These are phyloP conservation scores for Cercospora beticola DNA, from an alignment of 2,329 filamentous ascomycete species.

Conservation along the genomic window DNA sequence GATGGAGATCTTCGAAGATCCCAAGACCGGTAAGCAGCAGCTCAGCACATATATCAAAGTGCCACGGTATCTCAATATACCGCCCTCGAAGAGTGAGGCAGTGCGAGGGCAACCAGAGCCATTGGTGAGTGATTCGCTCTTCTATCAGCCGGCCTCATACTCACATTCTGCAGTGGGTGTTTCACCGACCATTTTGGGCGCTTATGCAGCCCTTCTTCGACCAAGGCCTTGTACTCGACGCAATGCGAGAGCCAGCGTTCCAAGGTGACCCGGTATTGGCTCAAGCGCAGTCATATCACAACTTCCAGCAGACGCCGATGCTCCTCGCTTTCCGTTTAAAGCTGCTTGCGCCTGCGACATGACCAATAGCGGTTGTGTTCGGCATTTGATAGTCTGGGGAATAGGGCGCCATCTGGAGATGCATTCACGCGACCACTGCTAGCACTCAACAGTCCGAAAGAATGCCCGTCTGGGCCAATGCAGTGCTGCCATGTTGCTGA, in stretches of 20 bases:
- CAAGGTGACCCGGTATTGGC: slow-evolving; percentile 36
- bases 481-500: neutral
- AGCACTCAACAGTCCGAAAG: neutral
- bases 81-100: slow-evolving; percentile 43
- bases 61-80: slow-evolving; percentile 46
- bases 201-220: slow-evolving; percentile 48
- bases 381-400: neutral
- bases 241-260: slow-evolving; percentile 51
- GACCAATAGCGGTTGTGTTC: neutral
- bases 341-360: neutral
- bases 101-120: slow-evolving; percentile 32
- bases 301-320: slow-evolving; percentile 41
- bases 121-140: slow-evolving; percentile 31
- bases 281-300: slow-evolving; percentile 40
- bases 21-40: slow-evolving; percentile 40
- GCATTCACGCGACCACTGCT: neutral
- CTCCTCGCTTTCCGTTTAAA: slow-evolving; percentile 38
- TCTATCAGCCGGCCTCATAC: slow-evolving; percentile 28
- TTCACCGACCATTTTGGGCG: slow-evolving; percentile 50
- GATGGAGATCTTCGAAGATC: slow-evolving; percentile 43
- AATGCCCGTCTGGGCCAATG: neutral
- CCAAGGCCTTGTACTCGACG: slow-evolving; percentile 47
- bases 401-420: neutral
- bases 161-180: slow-evolving; percentile 34
- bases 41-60: slow-evolving; percentile 43